These are phyloP conservation scores for Retiboletus flavoniger DNA, from an alignment of 1,284 basidiomycete genomes.

Conservation along the genomic window DNA sequence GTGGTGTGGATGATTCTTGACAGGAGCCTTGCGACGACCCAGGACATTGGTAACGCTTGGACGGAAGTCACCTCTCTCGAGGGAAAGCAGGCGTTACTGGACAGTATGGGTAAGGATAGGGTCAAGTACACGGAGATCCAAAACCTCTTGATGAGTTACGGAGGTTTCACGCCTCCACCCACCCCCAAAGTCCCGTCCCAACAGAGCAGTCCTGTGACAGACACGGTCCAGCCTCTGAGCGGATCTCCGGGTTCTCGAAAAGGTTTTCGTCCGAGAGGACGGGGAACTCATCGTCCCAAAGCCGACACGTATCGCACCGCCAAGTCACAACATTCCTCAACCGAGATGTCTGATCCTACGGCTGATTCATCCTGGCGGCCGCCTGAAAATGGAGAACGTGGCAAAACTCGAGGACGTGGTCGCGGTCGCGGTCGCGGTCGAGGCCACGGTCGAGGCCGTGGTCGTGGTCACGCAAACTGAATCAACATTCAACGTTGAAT, in stretches of 20 bases:
- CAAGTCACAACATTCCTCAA: not conserved
- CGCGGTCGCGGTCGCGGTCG: conserved; percentile 32
- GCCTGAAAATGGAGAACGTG: conserved; percentile 27
- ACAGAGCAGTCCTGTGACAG: conserved; percentile 9
- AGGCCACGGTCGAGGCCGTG: conserved; percentile 24
- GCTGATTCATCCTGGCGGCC: conserved; percentile 8
- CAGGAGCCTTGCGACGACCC: conserved; percentile 46
- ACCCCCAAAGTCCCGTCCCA: conserved; percentile 35
- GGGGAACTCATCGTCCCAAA: conserved; percentile 14
- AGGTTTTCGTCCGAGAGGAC: conserved; percentile 5
- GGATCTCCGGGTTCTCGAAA: not conserved
- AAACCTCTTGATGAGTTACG: conserved; percentile 53
- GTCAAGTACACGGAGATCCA: conserved; percentile 51
- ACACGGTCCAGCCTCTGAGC: not conserved
- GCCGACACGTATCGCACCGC: not conserved
- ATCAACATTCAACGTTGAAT: conserved; percentile 1
- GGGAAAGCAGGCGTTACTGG: conserved; percentile 32
- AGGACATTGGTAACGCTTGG: conserved; percentile 53
- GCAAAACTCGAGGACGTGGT: conserved; percentile 42
- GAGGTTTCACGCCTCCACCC: conserved; percentile 49
- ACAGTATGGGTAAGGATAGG: conserved; percentile 25
- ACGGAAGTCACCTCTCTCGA: conserved; percentile 43
- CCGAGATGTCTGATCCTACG: conserved; percentile 1
- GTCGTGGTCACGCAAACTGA: conserved; percentile 18
- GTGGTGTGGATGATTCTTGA: conserved; percentile 62